phyloP scores from a whole-genome alignment of 805 yeast species.

The Metschnikowia cubensis region DNA sequence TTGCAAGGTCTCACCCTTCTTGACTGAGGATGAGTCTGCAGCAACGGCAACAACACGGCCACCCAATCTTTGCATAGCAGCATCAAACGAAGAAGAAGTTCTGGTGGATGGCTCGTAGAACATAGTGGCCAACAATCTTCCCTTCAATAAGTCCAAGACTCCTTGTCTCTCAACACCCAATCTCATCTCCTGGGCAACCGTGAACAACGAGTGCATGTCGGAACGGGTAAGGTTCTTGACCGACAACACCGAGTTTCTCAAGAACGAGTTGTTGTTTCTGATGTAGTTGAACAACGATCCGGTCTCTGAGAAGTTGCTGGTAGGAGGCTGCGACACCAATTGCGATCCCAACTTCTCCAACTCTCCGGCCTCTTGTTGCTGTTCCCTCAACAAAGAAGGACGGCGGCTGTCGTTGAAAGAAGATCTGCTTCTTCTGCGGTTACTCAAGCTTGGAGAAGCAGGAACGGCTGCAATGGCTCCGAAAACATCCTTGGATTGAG shows the following conservation, averaged over 20 bases:
- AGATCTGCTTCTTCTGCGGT: conserved; percentile 29
- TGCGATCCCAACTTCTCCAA: conserved; percentile 57
- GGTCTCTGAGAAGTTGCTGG: conserved; percentile 69
- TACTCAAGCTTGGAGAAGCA: conserved; percentile 36
- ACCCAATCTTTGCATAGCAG: conserved; percentile 99
- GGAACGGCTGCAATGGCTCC: conserved; percentile 39
- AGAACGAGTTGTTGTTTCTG: conserved; percentile 82
- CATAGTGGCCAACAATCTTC: conserved; percentile 88
- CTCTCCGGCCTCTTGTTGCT: conserved; percentile 37
- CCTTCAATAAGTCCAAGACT: conserved; percentile 83
- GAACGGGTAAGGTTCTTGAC: conserved; percentile 84
- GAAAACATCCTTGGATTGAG: conserved; percentile 43
- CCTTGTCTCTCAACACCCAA: conserved; percentile 96
- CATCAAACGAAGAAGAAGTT: conserved; percentile 94
- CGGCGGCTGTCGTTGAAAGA: conserved; percentile 34
- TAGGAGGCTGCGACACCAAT: conserved; percentile 68
- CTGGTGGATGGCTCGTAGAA: conserved; percentile 98
- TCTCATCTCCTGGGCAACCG: conserved; percentile 97
- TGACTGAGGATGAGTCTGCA: conserved; percentile 86
- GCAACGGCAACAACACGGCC: conserved; percentile 91
- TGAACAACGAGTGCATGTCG: conserved; percentile 87
- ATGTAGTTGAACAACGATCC: conserved; percentile 76
- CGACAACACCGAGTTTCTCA: conserved; percentile 81
- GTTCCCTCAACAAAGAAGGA: conserved; percentile 30
- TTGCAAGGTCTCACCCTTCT: conserved; percentile 97